Conservation (phyloP, 345 rosid species). For the Boechera stricta region DNA sequence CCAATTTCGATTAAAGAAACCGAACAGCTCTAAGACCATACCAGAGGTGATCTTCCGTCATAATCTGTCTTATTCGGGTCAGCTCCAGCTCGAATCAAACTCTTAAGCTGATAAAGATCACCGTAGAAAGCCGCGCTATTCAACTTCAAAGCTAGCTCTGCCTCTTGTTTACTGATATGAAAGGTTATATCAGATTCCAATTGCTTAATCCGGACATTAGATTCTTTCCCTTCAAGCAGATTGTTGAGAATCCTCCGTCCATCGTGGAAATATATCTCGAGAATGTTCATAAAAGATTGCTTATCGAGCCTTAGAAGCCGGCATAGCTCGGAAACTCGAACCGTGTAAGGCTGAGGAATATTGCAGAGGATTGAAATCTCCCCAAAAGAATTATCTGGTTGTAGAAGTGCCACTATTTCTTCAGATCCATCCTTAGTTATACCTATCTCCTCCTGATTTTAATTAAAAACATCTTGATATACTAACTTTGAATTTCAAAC, state of each 20-base stretch:
- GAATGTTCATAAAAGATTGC: slow-evolving; percentile 67
- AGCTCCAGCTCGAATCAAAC: slow-evolving; percentile 67
- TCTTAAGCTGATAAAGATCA: slow-evolving; percentile 68
- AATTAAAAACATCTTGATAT: background rate
- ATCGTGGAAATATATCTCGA: slow-evolving; percentile 72
- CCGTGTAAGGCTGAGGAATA: slow-evolving; percentile 62
- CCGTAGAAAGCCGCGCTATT: slow-evolving; percentile 72
- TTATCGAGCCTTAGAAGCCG: slow-evolving; percentile 72
- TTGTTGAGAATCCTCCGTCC: slow-evolving; percentile 75
- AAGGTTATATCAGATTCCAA: slow-evolving; percentile 68
- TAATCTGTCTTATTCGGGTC: slow-evolving; percentile 76
- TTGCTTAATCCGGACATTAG: slow-evolving; percentile 54
- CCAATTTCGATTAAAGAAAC: background rate
- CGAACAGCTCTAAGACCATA: slow-evolving; percentile 35
- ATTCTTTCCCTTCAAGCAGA: slow-evolving; percentile 74
- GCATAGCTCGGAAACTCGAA: slow-evolving; percentile 65
- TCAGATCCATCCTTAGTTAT: slow-evolving; percentile 78
- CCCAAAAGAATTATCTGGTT: slow-evolving; percentile 66
- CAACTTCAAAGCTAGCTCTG: slow-evolving; percentile 66
- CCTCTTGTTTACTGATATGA: slow-evolving; percentile 73
- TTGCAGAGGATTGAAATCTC: slow-evolving; percentile 78
- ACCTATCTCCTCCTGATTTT: slow-evolving; percentile 64
- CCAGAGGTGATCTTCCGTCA: slow-evolving; percentile 86
- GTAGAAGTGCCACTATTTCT: slow-evolving; percentile 62
- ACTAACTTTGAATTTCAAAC: background rate